These are phyloP conservation scores for Crucibulum laeve DNA, from an alignment of 768 basidiomycete species.

Conservation along the genomic window DNA sequence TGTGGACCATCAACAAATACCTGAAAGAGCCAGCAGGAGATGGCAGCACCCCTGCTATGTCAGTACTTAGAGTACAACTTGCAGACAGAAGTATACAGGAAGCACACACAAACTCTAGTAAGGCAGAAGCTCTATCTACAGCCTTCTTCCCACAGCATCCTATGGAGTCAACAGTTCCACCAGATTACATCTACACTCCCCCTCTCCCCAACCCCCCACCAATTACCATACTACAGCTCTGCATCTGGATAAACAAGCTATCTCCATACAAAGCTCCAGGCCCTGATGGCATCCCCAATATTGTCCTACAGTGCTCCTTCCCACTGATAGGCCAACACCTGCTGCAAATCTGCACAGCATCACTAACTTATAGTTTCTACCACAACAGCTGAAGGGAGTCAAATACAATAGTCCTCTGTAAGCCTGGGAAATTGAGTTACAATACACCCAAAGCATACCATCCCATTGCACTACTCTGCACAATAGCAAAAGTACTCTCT, in stretches of 20 bases:
- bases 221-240: constrained; percentile 6
- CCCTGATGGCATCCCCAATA: constrained; percentile 21
- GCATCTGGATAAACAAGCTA: constrained; percentile 10
- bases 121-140: constrained; percentile 5
- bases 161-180: background rate
- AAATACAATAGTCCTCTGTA: constrained; percentile 23
- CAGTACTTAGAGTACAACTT: constrained; percentile 4
- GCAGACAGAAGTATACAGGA: background rate
- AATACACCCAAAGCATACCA: constrained; percentile 23
- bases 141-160: constrained; percentile 11
- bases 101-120: constrained; percentile 6
- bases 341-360: constrained; percentile 10
- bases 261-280: constrained; percentile 15
- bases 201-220: constrained; percentile 3
- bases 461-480: constrained; percentile 31
- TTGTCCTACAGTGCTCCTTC: constrained; percentile 11
- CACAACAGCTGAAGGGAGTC: constrained; percentile 14
- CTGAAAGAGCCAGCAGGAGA: constrained; percentile 11
- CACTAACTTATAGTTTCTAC: constrained; percentile 1
- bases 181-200: background rate
- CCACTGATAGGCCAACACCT: constrained; percentile 10
- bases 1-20: constrained; percentile 19
- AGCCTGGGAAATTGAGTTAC: constrained; percentile 32
- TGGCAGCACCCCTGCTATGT: constrained; percentile 14
- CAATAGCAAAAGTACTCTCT: constrained; percentile 22